Percentiles rank a stretch among this genome's conserved stretches.
Evolutionary conservation across 257 asterid species (phyloP).

Genomic region (Solanum dulcamara): DNA sequence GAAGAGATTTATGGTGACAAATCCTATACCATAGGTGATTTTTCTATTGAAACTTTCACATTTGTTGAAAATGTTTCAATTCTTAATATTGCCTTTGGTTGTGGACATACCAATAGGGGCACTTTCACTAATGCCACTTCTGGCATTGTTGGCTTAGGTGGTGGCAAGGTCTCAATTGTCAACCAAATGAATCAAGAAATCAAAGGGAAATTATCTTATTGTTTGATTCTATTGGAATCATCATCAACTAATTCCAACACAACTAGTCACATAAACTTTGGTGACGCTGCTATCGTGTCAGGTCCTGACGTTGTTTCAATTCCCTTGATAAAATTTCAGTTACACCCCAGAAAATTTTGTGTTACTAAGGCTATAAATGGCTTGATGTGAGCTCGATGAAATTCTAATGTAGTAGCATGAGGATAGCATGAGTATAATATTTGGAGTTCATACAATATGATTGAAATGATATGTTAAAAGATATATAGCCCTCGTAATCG

Average conservation of each 20-base stretch:
- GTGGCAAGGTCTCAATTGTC: slow-evolving; percentile 16
- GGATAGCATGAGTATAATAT: too few species aligned
- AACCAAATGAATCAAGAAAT: slow-evolving; percentile 6
- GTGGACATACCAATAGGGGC: slow-evolving; percentile 15
- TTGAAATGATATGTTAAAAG: too few species aligned
- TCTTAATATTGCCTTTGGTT: slow-evolving; percentile 11
- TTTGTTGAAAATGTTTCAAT: slow-evolving; percentile 1
- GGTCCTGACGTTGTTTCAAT: slow-evolving; percentile 15
- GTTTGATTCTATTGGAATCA: slow-evolving; percentile 11
- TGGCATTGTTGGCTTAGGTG: slow-evolving; percentile 32
- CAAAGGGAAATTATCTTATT: slow-evolving; percentile 22
- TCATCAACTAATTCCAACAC: neutral
- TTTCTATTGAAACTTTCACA: slow-evolving; percentile 19
- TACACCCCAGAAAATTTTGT: too few species aligned
- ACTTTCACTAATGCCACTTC: slow-evolving; percentile 1
- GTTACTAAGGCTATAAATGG: too few species aligned
- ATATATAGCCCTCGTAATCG: too few species aligned
- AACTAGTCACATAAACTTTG: slow-evolving; percentile 27
- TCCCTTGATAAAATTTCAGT: neutral
- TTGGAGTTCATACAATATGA: too few species aligned
- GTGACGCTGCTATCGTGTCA: slow-evolving; percentile 1
- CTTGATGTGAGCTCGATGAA: too few species aligned
- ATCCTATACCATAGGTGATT: slow-evolving; percentile 4
- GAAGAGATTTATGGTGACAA: slow-evolving; percentile 5
- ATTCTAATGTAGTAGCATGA: too few species aligned